Evolutionary conservation across 371 early-diverging fungal species (phyloP).

Genomic region (Globomyces sp.): DNA sequence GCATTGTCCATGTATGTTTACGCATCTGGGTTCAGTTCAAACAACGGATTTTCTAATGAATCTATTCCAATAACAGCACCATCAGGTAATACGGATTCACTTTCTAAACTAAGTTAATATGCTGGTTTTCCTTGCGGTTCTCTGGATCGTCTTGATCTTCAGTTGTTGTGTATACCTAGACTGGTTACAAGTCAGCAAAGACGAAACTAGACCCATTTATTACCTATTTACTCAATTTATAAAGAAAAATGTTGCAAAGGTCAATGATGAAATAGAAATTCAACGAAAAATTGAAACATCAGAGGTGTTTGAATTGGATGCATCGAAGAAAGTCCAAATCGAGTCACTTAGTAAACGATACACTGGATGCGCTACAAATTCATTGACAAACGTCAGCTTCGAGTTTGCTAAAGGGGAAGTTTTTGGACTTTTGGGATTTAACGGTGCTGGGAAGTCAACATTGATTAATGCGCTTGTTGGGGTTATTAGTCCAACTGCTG

Average conservation of each 20-base stretch:
- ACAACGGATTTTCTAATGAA: background rate
- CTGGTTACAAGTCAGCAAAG: constrained; percentile 10
- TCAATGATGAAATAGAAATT: background rate
- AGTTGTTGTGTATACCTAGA: background rate
- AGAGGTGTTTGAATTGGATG: background rate
- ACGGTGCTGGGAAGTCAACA: constrained; percentile 7
- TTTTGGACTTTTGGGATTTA: constrained; percentile 10
- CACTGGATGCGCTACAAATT: background rate
- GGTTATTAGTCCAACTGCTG: background rate
- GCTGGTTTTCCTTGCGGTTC: background rate
- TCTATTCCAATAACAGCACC: constrained; percentile 5
- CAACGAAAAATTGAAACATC: constrained; percentile 6
- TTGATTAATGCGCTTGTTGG: constrained; percentile 3
- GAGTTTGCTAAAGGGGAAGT: constrained; percentile 14
- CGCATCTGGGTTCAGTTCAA: background rate
- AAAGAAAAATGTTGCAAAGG: background rate
- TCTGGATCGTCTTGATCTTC: background rate
- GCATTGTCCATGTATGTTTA: background rate
- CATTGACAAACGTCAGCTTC: background rate
- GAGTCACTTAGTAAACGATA: background rate
- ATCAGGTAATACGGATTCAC: background rate
- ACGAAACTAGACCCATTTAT: constrained; percentile 6
- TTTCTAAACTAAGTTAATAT: background rate
- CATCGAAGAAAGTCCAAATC: background rate
- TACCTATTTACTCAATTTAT: constrained; percentile 1